phyloP scores from a whole-genome alignment of 768 basidiomycete species.

The Agrocybe pediades region DNA sequence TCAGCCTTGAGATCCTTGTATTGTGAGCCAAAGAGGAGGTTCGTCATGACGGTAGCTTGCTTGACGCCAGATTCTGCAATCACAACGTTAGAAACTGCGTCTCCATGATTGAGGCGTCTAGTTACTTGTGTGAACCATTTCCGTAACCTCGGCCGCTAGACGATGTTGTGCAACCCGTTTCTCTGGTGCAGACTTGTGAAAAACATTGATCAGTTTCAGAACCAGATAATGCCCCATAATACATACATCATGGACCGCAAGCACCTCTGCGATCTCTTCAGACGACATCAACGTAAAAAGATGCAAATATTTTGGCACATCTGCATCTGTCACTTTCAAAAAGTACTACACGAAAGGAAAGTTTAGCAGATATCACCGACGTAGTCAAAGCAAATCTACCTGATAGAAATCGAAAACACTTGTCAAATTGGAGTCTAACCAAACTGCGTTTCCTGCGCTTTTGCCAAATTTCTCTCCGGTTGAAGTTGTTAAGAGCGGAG shows the following conservation, averaged over 20 bases:
- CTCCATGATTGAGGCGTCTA: not conserved
- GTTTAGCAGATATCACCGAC: not conserved
- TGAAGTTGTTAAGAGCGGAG: slow-evolving; percentile 89
- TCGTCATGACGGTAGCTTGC: slow-evolving; percentile 44
- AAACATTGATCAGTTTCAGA: not conserved
- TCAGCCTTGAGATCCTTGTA: slow-evolving; percentile 50
- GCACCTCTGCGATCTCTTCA: slow-evolving; percentile 53
- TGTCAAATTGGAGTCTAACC: slow-evolving; percentile 80
- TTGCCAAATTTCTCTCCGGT: slow-evolving; percentile 97
- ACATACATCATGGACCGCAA: slow-evolving; percentile 61
- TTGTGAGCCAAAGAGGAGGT: slow-evolving; percentile 44
- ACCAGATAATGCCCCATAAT: not conserved
- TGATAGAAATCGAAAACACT: slow-evolving; percentile 95
- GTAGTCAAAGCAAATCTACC: slow-evolving; percentile 39
- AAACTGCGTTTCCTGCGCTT: slow-evolving; percentile 93
- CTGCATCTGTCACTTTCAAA: slow-evolving; percentile 75
- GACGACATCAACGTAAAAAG: slow-evolving; percentile 79
- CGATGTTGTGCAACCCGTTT: slow-evolving; percentile 47
- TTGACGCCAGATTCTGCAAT: slow-evolving; percentile 36
- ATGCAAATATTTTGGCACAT: slow-evolving; percentile 78
- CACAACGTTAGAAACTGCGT: slow-evolving; percentile 5
- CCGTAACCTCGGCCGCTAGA: slow-evolving; percentile 55
- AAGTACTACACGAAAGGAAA: slow-evolving; percentile 78
- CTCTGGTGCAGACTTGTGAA: slow-evolving; percentile 39
- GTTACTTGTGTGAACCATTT: slow-evolving; percentile 47